Conservation (phyloP, 768 basidiomycete species). For the Mrakia frigida region DNA sequence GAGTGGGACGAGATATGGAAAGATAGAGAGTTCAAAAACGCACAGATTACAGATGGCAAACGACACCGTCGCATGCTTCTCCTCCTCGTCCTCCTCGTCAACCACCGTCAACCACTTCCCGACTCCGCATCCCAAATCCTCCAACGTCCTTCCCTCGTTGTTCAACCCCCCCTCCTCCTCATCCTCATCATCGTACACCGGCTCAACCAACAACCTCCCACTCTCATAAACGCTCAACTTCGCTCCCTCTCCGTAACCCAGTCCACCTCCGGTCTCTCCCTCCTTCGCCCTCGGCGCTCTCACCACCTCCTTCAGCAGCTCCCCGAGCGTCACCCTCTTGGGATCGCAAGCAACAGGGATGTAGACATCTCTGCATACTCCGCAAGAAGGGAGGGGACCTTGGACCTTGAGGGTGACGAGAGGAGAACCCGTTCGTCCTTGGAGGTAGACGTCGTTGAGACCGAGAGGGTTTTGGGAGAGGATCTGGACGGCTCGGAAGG, state of each 20-base stretch:
- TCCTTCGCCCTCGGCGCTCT: constrained; percentile 31
- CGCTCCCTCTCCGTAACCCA: constrained; percentile 47
- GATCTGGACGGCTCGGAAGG: constrained; percentile 82
- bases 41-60: constrained; percentile 60
- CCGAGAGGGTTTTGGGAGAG: constrained; percentile 51
- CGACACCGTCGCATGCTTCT: constrained; percentile 63
- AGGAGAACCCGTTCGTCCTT: constrained; percentile 72
- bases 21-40: constrained; percentile 33
- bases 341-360: constrained; percentile 68
- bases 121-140: constrained; percentile 67
- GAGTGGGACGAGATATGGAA: not conserved
- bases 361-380: constrained; percentile 82
- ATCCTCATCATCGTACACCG: constrained; percentile 68
- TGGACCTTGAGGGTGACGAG: constrained; percentile 64
- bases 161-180: constrained; percentile 41
- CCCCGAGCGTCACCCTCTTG: constrained; percentile 60
- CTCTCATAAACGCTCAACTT: constrained; percentile 74
- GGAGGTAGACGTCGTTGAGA: constrained; percentile 67
- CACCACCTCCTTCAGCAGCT: constrained; percentile 65
- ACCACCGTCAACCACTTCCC: constrained; percentile 85
- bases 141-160: constrained; percentile 72
- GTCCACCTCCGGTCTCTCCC: constrained; percentile 46
- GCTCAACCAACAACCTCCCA: constrained; percentile 77
- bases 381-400: constrained; percentile 69
- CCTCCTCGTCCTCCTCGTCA: constrained; percentile 90